These are phyloP conservation scores for Arachis monticola DNA, from an alignment of 331 rosid species.

Conservation along the genomic window DNA sequence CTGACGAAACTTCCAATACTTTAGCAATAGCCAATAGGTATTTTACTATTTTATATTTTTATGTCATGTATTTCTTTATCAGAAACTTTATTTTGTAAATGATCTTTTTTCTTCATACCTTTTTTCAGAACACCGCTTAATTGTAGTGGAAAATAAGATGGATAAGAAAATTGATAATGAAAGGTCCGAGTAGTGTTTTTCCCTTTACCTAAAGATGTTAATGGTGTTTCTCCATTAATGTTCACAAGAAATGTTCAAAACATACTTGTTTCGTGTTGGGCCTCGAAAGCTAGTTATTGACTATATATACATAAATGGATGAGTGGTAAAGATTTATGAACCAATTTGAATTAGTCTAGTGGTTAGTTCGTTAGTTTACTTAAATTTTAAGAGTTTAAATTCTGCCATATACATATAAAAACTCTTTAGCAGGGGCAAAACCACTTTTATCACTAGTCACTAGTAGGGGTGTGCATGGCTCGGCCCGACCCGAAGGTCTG, in stretches of 20 bases:
- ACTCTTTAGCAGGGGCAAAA: no score
- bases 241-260: not conserved
- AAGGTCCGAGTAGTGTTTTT: not conserved
- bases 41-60: not conserved
- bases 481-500: no score
- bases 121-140: not conserved
- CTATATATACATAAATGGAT: constrained; percentile 19
- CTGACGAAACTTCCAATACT: not conserved
- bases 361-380: no score
- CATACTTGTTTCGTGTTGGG: constrained; percentile 12
- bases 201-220: not conserved
- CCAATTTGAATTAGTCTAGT: no score
- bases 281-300: constrained; percentile 3
- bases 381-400: no score
- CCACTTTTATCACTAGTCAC: no score
- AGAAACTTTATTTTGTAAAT: not conserved
- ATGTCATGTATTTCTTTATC: constrained; percentile 23
- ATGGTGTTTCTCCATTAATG: not conserved
- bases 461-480: no score
- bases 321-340: not conserved
- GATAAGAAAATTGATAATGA: not conserved
- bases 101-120: not conserved
- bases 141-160: not conserved
- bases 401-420: no score
- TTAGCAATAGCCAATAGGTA: not conserved